Percentiles rank a stretch among this genome's conserved stretches.
These are phyloP conservation scores for Yamadazyma dendronema DNA, from an alignment of 1,139 yeast genomes.

Conservation along the genomic window DNA sequence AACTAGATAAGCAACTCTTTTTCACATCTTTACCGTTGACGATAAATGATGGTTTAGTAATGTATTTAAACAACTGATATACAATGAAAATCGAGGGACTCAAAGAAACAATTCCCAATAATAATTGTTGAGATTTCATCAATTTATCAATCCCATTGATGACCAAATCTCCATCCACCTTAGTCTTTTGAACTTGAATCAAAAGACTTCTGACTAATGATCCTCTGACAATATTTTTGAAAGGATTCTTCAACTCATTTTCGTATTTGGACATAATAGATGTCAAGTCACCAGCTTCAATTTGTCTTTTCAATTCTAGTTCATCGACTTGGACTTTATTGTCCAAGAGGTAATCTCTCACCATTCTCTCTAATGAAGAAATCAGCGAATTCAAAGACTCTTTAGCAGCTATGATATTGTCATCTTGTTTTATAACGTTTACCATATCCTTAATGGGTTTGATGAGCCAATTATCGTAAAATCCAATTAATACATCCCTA, in stretches of 20 bases:
- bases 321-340: slow-evolving; percentile 24
- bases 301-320: slow-evolving; percentile 39
- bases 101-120: slow-evolving; percentile 87
- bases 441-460: slow-evolving; percentile 75
- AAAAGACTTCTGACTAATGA: slow-evolving; percentile 71
- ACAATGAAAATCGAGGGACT: slow-evolving; percentile 73
- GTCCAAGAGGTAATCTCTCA: slow-evolving; percentile 65
- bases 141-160: slow-evolving; percentile 87
- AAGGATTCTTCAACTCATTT: slow-evolving; percentile 66
- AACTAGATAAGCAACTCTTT: slow-evolving; percentile 45
- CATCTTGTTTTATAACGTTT: slow-evolving; percentile 80
- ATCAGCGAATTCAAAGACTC: slow-evolving; percentile 78
- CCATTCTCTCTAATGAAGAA: slow-evolving; percentile 84
- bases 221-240: slow-evolving; percentile 63
- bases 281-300: slow-evolving; percentile 63
- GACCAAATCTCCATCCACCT: slow-evolving; percentile 92
- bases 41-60: slow-evolving; percentile 26
- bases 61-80: slow-evolving; percentile 34
- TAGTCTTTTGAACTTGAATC: slow-evolving; percentile 90
- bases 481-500: slow-evolving; percentile 62
- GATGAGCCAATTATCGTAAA: slow-evolving; percentile 79
- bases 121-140: slow-evolving; percentile 85
- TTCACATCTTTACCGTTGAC: slow-evolving; percentile 41
- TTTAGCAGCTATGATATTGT: slow-evolving; percentile 68
- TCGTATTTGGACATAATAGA: slow-evolving; percentile 81